Percentiles rank a stretch among this genome's conserved stretches.
phyloP scores from a whole-genome alignment of 73 alveolate genomes.

The Paramecium pentaurelia region DNA sequence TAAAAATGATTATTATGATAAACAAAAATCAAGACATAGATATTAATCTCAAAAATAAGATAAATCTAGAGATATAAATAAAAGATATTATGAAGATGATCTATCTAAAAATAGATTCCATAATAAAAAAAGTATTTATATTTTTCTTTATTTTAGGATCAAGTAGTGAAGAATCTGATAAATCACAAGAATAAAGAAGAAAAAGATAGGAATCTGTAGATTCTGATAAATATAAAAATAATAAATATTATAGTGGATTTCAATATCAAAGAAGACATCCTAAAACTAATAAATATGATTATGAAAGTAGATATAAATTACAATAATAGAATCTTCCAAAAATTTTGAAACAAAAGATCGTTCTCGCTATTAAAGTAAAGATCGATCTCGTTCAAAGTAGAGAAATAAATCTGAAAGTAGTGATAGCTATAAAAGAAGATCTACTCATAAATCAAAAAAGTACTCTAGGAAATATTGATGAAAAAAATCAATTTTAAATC shows the following conservation, averaged over 20 bases:
- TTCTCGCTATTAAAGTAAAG: neutral
- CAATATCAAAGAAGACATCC: neutral
- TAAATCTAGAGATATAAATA: neutral
- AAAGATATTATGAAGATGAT: neutral
- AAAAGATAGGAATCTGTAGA: neutral
- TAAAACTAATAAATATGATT: neutral
- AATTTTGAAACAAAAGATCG: neutral
- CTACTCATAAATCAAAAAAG: constrained; percentile 1
- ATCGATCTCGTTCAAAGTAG: neutral
- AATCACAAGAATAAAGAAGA: neutral
- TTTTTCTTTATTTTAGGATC: neutral
- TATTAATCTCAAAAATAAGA: neutral
- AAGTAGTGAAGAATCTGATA: neutral
- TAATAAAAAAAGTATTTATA: neutral
- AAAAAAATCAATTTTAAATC: neutral
- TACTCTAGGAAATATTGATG: constrained; percentile 4
- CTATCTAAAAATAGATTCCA: neutral
- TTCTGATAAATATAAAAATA: neutral
- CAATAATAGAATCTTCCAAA: neutral
- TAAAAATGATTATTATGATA: neutral
- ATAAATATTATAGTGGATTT: neutral
- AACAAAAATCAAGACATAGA: neutral
- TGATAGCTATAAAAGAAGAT: neutral
- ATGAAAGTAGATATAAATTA: neutral
- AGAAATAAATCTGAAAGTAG: neutral